Evolutionary conservation across 345 rosid genomes (phyloP).

Genomic region (Anastatica hierochuntica): DNA sequence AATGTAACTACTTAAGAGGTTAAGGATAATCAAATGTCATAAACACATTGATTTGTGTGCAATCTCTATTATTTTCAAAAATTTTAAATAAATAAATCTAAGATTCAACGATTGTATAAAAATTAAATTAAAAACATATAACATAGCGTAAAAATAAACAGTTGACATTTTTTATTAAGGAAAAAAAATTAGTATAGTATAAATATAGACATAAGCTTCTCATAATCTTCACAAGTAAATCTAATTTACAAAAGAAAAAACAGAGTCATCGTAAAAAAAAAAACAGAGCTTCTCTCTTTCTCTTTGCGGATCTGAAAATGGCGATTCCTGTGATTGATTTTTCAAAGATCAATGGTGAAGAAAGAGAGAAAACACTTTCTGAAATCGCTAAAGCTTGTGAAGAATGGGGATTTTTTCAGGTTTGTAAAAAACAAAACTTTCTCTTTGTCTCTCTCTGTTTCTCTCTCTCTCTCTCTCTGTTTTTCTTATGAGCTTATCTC

Average conservation of each 20-base stretch:
- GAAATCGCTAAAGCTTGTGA: conserved; percentile 66
- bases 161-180: conserved; percentile 7
- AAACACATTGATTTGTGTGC: conserved; percentile 7
- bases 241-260: not conserved
- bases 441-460: not conserved
- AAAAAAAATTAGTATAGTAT: conserved; percentile 16
- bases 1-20: not conserved
- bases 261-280: conserved; percentile 15
- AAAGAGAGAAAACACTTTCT: conserved; percentile 52
- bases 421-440: conserved; percentile 2
- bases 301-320: conserved; percentile 32
- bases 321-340: conserved; percentile 88
- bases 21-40: not conserved
- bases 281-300: conserved; percentile 12
- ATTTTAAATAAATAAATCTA: not conserved
- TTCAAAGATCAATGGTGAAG: conserved; percentile 64
- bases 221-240: conserved; percentile 18
- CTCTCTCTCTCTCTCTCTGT: not conserved
- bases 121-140: not conserved
- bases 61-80: not conserved
- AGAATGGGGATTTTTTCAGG: conserved; percentile 98
- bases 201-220: conserved; percentile 7
- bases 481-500: not conserved
- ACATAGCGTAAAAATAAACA: conserved; percentile 7
- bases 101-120: conserved; percentile 6